These are phyloP conservation scores for Ambrosia trifida DNA, from an alignment of 129 eudicot genomes.

Conservation along the genomic window DNA sequence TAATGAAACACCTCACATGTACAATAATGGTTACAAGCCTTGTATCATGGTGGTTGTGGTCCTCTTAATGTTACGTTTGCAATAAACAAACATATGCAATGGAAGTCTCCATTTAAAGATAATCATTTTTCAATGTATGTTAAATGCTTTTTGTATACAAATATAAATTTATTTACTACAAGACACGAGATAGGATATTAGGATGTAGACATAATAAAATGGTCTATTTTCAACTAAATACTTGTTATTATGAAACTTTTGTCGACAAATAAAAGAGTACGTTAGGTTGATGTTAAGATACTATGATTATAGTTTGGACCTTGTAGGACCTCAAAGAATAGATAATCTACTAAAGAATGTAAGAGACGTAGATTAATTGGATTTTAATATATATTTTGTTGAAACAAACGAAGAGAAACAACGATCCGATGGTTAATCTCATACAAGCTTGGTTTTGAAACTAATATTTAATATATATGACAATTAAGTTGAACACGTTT, in stretches of 20 bases:
- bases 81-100: conserved; percentile 12
- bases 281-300: not conserved
- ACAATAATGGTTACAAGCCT: not conserved
- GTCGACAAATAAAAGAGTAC: not conserved
- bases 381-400: too few species aligned
- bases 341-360: not conserved
- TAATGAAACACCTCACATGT: conserved; percentile 33
- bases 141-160: conserved; percentile 1
- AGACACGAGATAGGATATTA: not conserved
- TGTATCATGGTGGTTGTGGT: conserved; percentile 25
- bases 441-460: too few species aligned
- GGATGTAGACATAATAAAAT: not conserved
- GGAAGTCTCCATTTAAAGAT: not conserved
- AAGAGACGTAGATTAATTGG: too few species aligned
- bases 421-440: too few species aligned
- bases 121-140: conserved; percentile 2
- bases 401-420: too few species aligned
- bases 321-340: not conserved
- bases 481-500: not conserved
- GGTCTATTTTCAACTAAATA: conserved; percentile 16
- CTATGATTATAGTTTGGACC: not conserved
- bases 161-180: not conserved
- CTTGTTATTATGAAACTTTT: not conserved
- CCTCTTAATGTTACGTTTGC: conserved; percentile 25
- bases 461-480: too few species aligned